Evolutionary conservation across 306 rosid genomes (phyloP).

Genomic region (Vigna radiata): DNA sequence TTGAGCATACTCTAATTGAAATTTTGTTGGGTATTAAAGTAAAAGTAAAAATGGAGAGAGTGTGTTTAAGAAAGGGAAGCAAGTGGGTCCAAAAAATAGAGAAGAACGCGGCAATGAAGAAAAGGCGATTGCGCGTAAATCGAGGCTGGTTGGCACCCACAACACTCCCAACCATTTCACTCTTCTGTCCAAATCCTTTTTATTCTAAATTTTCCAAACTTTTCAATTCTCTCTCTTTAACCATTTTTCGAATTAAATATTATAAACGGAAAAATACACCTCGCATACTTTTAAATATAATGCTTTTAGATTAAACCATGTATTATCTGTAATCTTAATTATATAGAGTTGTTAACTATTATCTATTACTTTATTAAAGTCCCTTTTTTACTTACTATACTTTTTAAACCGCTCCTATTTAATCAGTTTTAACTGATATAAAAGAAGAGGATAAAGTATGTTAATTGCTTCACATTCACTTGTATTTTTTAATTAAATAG

Average conservation of each 20-base stretch:
- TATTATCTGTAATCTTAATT: neutral
- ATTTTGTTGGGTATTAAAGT: neutral
- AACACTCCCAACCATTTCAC: neutral
- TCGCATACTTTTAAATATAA: neutral
- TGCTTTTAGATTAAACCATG: neutral
- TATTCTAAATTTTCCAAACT: neutral
- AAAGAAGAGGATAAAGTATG: too few relatives aligned
- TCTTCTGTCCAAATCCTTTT: too few relatives aligned
- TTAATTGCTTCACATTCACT: too few relatives aligned
- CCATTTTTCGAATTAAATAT: neutral
- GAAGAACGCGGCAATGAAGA: constrained; percentile 36
- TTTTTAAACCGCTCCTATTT: too few relatives aligned
- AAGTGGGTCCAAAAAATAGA: constrained; percentile 12
- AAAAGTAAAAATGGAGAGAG: neutral
- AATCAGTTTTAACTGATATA: too few relatives aligned
- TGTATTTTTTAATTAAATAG: too few relatives aligned
- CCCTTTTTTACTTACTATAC: too few relatives aligned
- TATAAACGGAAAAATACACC: neutral
- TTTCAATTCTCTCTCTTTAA: neutral
- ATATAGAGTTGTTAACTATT: too few relatives aligned
- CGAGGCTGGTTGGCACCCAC: constrained; percentile 35
- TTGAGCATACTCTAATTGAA: neutral
- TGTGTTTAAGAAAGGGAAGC: constrained; percentile 21
- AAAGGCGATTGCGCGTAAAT: constrained; percentile 36
- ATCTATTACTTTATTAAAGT: neutral